Percentiles rank a stretch among this genome's conserved stretches.
phyloP scores from a whole-genome alignment of 768 basidiomycete species.

The Podaxis carcinomalis region DNA sequence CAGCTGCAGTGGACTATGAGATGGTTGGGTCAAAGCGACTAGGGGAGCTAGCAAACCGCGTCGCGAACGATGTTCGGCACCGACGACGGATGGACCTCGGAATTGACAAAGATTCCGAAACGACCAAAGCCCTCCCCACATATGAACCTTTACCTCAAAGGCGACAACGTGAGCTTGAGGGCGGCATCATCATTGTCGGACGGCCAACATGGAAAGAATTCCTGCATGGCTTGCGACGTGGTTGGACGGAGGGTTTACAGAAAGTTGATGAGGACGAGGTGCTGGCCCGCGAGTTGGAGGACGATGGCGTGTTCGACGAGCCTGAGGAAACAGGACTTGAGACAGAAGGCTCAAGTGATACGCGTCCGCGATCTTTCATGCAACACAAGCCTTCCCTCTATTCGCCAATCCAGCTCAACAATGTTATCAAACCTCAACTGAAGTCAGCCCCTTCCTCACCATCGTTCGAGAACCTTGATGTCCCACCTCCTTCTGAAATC shows the following conservation, averaged over 20 bases:
- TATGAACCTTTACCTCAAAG: conserved; percentile 48
- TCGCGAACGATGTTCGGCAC: conserved; percentile 68
- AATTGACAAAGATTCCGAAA: conserved; percentile 46
- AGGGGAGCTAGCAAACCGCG: conserved; percentile 77
- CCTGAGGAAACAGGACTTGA: conserved; percentile 28
- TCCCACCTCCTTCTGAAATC: conserved; percentile 30
- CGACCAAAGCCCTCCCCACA: conserved; percentile 45
- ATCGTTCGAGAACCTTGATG: conserved; percentile 24
- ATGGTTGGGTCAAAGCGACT: conserved; percentile 76
- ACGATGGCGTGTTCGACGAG: conserved; percentile 80
- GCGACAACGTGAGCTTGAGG: conserved; percentile 61
- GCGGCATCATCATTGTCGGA: conserved; percentile 83
- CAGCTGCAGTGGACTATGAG: conserved; percentile 91
- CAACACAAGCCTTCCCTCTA: conserved; percentile 22
- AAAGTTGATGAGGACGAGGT: conserved; percentile 68
- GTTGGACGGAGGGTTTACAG: conserved; percentile 75
- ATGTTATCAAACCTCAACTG: conserved; percentile 11
- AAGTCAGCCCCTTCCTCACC: conserved; percentile 16
- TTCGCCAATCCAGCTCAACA: conserved; percentile 13
- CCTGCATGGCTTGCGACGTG: conserved; percentile 78
- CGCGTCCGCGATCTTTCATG: conserved; percentile 11
- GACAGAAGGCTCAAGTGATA: conserved; percentile 14
- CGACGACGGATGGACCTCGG: conserved; percentile 67
- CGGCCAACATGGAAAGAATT: conserved; percentile 94
- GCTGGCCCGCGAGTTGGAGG: conserved; percentile 61